Base-by-base conservation (phyloP, 495 filamentous ascomycete genomes). In the Terfezia claveryi region DNA sequence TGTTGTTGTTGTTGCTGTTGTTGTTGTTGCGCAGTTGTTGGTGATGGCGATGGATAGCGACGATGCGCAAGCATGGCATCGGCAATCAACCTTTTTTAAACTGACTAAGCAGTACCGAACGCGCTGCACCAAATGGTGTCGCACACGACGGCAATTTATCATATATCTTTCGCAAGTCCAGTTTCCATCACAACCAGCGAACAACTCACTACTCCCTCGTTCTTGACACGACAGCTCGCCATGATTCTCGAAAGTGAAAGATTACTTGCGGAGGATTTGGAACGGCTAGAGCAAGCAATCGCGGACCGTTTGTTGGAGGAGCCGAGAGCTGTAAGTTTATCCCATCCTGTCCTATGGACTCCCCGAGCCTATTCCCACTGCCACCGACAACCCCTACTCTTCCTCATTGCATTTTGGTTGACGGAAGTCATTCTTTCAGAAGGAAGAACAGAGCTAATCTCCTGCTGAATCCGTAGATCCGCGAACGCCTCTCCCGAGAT, bases 211-310 rank as follows among this genome's bases (percentile, higher is more conserved):
- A 32, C 27, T 32, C 27, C 4, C 27, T 20, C 20, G 20, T 20
- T 46, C 20, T 3, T 20, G 3, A 51, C 10, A 7, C 38, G 38
- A 37, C 16, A 52, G 58, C 36, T 27, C 65, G 76, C 50, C 12
- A 91, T 92, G 86, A 68, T 92, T 57, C 70, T 94, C 54, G 91
- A 98, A 72, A 87, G 95, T 56, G 83, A 95, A 68, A 74, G 91
- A 61, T 87, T 83, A 63, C 74, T 94, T 57, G 88, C 93, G 58
- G 91, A 98, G 76, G 89, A 96, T 67, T 72, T 95, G 17, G 91
- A 98, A 73, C 76, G 92, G 57, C 73, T 96, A 51, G 91, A 96
- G 71, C 85, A 91, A 68, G 91, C 85, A 37, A 82, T 95, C 61
- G 82, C 83, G 23, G 91, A 96, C 66, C 82, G 89, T 57, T 77